Conservation (phyloP, 2,329 filamentous ascomycete species). For the Verticillium dahliae region DNA sequence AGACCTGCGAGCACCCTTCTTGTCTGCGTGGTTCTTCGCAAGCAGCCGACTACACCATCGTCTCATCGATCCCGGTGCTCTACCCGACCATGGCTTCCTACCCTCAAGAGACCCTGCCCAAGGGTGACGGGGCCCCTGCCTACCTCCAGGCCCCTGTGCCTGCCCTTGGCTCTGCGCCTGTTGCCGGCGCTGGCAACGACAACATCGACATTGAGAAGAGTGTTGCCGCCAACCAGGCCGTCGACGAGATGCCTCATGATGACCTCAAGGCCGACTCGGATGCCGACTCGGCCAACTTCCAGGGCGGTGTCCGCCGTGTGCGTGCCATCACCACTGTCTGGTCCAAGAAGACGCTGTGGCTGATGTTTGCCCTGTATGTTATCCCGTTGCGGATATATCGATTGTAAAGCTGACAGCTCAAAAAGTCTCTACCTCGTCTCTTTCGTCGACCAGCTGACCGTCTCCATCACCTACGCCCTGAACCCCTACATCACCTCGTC, state of each 20-base stretch:
- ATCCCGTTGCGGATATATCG: neutral
- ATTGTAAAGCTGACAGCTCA: too few relatives aligned
- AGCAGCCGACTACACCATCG: neutral
- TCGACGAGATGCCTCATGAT: slow-evolving; percentile 3
- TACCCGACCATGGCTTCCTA: neutral
- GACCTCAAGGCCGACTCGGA: slow-evolving; percentile 4
- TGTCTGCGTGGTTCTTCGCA: neutral
- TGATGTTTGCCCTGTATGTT: slow-evolving; percentile 31
- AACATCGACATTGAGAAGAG: slow-evolving; percentile 8
- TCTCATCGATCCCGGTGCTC: neutral
- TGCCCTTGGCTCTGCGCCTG: neutral
- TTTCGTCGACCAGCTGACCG: slow-evolving; percentile 28
- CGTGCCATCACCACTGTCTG: slow-evolving; percentile 32
- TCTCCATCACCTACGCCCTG: slow-evolving; percentile 37
- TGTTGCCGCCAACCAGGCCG: slow-evolving; percentile 3
- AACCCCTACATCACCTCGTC: slow-evolving; percentile 60
- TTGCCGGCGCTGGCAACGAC: neutral
- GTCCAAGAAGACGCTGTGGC: slow-evolving; percentile 27
- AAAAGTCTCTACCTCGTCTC: slow-evolving; percentile 30
- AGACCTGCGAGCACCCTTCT: neutral
- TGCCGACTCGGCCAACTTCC: slow-evolving; percentile 20
- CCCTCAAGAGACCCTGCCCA: neutral
- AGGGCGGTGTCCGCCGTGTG: slow-evolving; percentile 30
- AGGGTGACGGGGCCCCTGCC: neutral
- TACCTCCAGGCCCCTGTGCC: neutral